A percentile compares a stretch with the other conserved stretches of the same genome.
Conservation (phyloP, 2,329 filamentous ascomycete species). For the Ceratocystis ficicola region DNA sequence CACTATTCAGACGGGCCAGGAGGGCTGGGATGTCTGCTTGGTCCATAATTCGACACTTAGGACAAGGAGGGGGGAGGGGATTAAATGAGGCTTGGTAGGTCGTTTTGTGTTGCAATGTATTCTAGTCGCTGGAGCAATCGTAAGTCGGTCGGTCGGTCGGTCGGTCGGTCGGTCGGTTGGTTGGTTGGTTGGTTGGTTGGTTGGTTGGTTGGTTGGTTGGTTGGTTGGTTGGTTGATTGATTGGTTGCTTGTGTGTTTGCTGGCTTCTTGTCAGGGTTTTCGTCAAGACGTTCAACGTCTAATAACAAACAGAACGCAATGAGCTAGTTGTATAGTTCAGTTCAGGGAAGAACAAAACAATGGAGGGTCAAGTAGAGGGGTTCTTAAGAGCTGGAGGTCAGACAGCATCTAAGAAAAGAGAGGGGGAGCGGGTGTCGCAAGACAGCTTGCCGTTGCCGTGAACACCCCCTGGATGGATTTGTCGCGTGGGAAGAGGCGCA, state of each 20-base stretch:
- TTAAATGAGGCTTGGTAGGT: background rate
- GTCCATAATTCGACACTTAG: conserved; percentile 37
- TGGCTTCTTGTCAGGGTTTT: background rate
- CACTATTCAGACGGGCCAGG: conserved; percentile 50
- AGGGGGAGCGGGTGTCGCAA: conserved; percentile 11
- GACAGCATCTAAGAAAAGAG: background rate
- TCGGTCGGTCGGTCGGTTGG: background rate
- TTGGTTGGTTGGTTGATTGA: background rate
- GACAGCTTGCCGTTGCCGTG: conserved; percentile 2
- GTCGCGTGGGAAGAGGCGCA: conserved; percentile 6
- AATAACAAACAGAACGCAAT: background rate
- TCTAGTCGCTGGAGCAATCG: background rate
- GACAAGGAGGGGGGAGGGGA: background rate
- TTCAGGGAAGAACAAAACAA: too few relatives aligned
- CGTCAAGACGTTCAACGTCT: background rate
- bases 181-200: background rate
- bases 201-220: background rate
- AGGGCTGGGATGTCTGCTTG: conserved; percentile 55
- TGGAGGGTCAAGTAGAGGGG: background rate
- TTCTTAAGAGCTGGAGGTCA: background rate
- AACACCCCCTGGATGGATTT: conserved; percentile 7
- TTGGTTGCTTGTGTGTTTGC: background rate
- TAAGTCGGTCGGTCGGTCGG: background rate
- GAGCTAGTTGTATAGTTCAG: background rate
- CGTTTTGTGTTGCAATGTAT: background rate